phyloP scores from a whole-genome alignment of 2,329 filamentous ascomycete genomes.

The Fusarium paranaense region DNA sequence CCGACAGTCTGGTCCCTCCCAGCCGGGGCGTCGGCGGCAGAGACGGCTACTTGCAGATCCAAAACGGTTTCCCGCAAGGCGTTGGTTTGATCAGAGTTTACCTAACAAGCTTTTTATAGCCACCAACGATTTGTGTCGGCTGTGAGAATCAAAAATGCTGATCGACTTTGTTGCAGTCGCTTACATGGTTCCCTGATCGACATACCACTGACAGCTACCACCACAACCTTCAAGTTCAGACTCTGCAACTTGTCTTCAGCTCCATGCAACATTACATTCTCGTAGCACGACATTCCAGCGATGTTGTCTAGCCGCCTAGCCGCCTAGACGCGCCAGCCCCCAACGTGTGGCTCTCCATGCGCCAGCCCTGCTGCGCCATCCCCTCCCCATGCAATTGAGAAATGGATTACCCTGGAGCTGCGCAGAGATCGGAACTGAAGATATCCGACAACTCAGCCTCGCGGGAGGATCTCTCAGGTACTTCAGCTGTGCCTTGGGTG shows the following conservation, averaged over 20 bases:
- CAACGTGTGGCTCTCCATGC: slow-evolving; percentile 1
- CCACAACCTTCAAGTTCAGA: neutral
- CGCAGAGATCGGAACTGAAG: neutral
- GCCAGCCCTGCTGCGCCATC: slow-evolving; percentile 8
- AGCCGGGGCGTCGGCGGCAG: neutral
- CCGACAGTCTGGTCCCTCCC: neutral
- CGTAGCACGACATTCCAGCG: neutral
- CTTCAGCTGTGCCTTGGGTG: neutral
- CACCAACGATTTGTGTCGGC: slow-evolving; percentile 1
- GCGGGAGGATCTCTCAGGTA: neutral
- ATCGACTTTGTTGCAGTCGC: neutral
- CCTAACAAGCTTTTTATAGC: neutral
- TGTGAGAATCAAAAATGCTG: slow-evolving; percentile 1
- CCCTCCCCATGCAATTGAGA: neutral
- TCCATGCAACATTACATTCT: neutral
- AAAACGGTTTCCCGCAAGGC: neutral
- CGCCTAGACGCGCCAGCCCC: slow-evolving; percentile 31
- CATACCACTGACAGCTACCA: neutral
- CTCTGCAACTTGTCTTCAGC: slow-evolving; percentile 16
- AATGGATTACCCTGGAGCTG: slow-evolving; percentile 13
- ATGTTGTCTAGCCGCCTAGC: slow-evolving; percentile 23
- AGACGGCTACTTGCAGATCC: neutral
- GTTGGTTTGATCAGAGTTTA: neutral
- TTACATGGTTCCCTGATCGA: neutral
- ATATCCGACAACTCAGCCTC: slow-evolving; percentile 1